Conservation (phyloP, 2,329 filamentous ascomycete genomes). For the Colletotrichum sp. region DNA sequence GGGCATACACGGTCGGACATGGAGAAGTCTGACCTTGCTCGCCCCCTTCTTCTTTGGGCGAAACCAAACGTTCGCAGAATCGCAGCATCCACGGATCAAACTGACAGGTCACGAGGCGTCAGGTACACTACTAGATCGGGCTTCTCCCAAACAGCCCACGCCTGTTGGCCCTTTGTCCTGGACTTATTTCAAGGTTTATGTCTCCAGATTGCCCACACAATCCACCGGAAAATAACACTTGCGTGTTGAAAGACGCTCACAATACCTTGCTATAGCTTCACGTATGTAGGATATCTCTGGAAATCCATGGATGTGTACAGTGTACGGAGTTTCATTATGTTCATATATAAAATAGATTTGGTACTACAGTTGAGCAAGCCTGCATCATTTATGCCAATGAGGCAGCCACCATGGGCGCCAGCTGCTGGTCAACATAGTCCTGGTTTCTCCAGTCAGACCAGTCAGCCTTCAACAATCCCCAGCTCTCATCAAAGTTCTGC, state of each 20-base stretch:
- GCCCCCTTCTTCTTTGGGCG: not conserved
- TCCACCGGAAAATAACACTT: too few species aligned
- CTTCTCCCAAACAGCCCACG: not conserved
- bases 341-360: too few species aligned
- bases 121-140: not conserved
- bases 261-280: too few species aligned
- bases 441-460: constrained; percentile 57
- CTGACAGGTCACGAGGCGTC: not conserved
- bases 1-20: too few species aligned
- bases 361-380: too few species aligned
- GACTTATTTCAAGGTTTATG: too few species aligned
- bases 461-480: constrained; percentile 60
- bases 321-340: too few species aligned
- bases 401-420: constrained; percentile 44
- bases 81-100: not conserved
- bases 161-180: not conserved
- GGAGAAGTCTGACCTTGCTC: not conserved
- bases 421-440: constrained; percentile 44
- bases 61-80: not conserved
- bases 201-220: too few species aligned
- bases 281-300: too few species aligned
- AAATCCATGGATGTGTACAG: too few species aligned
- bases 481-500: constrained; percentile 62
- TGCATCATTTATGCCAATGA: constrained; percentile 26
- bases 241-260: too few species aligned